Conservation (phyloP, 768 basidiomycete genomes). For the Termitomyces sp. region DNA sequence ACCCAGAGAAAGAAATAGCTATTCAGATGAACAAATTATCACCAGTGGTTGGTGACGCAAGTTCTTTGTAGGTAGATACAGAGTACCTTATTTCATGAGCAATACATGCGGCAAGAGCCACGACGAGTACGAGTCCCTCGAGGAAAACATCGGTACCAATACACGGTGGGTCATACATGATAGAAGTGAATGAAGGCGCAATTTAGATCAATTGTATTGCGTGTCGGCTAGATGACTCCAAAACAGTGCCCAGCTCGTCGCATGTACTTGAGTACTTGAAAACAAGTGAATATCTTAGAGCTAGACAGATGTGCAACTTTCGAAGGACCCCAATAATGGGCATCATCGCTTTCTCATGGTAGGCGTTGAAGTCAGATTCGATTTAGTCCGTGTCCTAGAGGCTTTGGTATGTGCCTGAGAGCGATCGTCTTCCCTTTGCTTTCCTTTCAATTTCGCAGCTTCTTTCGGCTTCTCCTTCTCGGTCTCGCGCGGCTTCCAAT, state of each 20-base stretch:
- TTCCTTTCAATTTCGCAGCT: conserved; percentile 22
- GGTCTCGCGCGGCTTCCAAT: conserved; percentile 43
- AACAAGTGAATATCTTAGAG: not conserved
- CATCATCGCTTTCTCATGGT: conserved; percentile 13
- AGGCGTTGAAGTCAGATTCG: conserved; percentile 7
- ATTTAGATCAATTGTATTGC: too few species aligned
- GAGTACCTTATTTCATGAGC: not conserved
- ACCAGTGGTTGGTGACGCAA: not conserved
- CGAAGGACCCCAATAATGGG: not conserved
- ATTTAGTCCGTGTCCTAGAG: conserved; percentile 14
- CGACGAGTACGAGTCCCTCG: not conserved
- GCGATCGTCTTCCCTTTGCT: conserved; percentile 29
- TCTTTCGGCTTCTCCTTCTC: conserved; percentile 30
- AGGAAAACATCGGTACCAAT: not conserved
- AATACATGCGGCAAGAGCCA: not conserved
- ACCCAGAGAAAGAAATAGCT: not conserved
- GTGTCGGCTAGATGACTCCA: too few species aligned
- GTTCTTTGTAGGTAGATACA: not conserved
- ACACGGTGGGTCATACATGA: not conserved
- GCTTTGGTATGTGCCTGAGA: conserved; percentile 15
- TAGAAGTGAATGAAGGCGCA: not conserved
- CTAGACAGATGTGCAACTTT: not conserved
- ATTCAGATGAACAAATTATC: not conserved
- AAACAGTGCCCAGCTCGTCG: too few species aligned
- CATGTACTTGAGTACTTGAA: not conserved